Percentiles rank a stretch among this genome's conserved stretches.
Conservation (phyloP, 768 basidiomycete species). For the Lactarius deliciosus region DNA sequence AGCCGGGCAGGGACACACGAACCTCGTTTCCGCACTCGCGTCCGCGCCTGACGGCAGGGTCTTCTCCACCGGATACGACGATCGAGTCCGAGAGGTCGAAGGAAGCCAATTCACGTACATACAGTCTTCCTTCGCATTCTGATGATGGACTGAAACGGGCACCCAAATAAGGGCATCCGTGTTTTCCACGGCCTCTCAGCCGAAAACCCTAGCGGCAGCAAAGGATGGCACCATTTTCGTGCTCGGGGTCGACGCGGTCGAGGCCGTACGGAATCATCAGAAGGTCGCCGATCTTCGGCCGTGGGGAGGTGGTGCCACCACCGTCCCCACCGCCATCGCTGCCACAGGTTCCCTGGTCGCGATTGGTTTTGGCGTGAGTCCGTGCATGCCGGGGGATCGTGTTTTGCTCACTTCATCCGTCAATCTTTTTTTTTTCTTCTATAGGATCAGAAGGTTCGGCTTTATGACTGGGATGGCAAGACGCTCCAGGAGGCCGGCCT, state of each 20-base stretch:
- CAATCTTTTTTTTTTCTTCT: background rate
- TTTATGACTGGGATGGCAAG: conserved; percentile 73
- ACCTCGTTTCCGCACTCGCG: conserved; percentile 63
- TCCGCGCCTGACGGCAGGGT: conserved; percentile 49
- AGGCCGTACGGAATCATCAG: conserved; percentile 71
- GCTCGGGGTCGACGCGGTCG: conserved; percentile 54
- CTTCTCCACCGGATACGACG: conserved; percentile 80
- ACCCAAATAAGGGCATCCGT: conserved; percentile 47
- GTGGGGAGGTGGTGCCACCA: conserved; percentile 38
- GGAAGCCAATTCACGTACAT: conserved; percentile 51
- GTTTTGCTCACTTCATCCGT: conserved; percentile 13
- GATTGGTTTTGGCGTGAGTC: conserved; percentile 68
- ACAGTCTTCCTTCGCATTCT: conserved; percentile 5
- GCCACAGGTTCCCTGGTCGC: conserved; percentile 55
- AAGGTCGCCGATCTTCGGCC: conserved; percentile 57
- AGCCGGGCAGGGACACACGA: conserved; percentile 68
- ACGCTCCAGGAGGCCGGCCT: conserved; percentile 53
- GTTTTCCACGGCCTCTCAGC: conserved; percentile 58
- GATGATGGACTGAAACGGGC: conserved; percentile 2
- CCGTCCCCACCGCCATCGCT: conserved; percentile 59
- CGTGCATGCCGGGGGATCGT: conserved; percentile 15
- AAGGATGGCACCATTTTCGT: conserved; percentile 67
- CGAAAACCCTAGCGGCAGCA: conserved; percentile 60
- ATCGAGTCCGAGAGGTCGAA: conserved; percentile 67
- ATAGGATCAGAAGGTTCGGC: conserved; percentile 71